Base-by-base conservation (phyloP, 495 filamentous ascomycete genomes). In the Viridothelium virens region DNA sequence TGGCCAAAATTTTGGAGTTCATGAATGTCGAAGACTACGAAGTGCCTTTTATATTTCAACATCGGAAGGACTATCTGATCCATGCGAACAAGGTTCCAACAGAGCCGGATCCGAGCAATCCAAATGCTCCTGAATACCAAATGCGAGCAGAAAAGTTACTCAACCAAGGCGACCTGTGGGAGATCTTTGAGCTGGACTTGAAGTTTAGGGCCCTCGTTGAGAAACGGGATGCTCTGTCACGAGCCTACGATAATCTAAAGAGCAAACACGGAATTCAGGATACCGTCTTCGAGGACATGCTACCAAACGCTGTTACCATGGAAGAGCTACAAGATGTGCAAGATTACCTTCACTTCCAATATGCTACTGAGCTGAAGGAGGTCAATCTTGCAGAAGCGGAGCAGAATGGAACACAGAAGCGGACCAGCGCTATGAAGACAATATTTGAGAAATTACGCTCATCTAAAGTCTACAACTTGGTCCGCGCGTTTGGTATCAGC, bases 1-100 rank as follows among this genome's bases (percentile, higher is more conserved):
- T 97, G 61, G 85, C 85, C 64, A 95, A 95, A 75, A 91, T 97
- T n/a, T 81, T 98, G 65, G 91, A 96, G 70, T 96, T 97, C 69
- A 88, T 98, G 72, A 88, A 93, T 48, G 85, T 91, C 6, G 92
- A 97, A 68, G 89, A 95, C 64, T 90, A 89, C 74, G 94, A 98
- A 73, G 92, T 97, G 3, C 93, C 94, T 0, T 98, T 94, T 73
- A 92, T 98, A 69, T 97, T 96, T 76, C 95, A 97, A 73, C 93
- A 98, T 70, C 90, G 95, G 46, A 92, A 96, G 75, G 94, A 98
- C 74, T 97, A 97, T 75, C 85, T 98, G 67, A 97, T 97, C 67
- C 91, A 98, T 71, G 87, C 91, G 59, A 87, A 86, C 65, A 92
- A 91, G 75, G 83, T 88, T 12, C 79, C 84, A 38, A 69, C 77